Base-by-base conservation (phyloP, 164 flowering plant species). In the Tinospora cordifolia region DNA sequence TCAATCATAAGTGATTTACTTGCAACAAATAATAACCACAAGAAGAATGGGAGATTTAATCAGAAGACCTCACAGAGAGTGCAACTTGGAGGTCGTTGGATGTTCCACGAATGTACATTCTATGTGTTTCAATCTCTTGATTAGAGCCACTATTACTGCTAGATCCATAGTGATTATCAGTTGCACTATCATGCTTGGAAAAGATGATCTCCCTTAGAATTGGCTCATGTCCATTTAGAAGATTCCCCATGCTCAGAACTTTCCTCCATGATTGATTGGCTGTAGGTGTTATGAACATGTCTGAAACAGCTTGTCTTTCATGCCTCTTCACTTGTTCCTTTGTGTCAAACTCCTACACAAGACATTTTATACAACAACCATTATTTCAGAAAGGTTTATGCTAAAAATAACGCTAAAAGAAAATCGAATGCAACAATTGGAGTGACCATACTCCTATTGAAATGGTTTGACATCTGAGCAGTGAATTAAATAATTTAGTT, bases 191-290 rank as follows among this genome's bases (percentile, higher is more conserved):
- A 6, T 79, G 80, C 62, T 70, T 75, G 3, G 90, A 82, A 76
- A 92, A 91, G 59, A 91, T 82, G 41, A 91, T 87, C 74, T 95
- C 98, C 80, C 99, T 81, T 5, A 83, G 64, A 14, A 81, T 73
- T 36, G 99, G 99, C 73, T 95, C 98, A 66, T 95, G 98, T 64
- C 99, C 99, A 74, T 92, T 92, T 38, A 95, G 90, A 75, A 91
- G 97, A 80, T 95, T 95, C 24, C 99, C 99, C 99, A 92, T 91
- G 83, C 96, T 91, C 73, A 92, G 71, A 60, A 88, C 97, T 75
- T 91, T 92, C 73, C 99, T 87, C 99, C 99, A 92, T 58, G 97
- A 92, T 76, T 92, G 99, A 69, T 87, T 91, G 13, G 92, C 88
- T 9, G 87, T 87, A 12, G 98, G 98, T 10, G 80, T 86, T 39